Evolutionary conservation across 495 filamentous ascomycete genomes (phyloP).

Genomic region (Hypoxylon crocopeplum): DNA sequence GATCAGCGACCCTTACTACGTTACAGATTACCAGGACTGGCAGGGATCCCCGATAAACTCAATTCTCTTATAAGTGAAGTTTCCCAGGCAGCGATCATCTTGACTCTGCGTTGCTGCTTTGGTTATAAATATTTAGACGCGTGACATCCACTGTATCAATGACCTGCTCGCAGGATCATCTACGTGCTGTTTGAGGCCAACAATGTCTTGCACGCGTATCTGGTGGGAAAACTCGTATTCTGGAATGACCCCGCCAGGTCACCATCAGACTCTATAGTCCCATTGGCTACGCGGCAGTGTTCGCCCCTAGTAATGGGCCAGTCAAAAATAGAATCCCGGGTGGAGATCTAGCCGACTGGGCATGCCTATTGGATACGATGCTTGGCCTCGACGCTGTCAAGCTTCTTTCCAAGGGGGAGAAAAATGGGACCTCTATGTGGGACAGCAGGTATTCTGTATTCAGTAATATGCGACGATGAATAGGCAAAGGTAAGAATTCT

Average conservation of each 20-base stretch:
- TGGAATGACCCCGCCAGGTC: slow-evolving; percentile 29
- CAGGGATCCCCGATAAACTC: too few species aligned
- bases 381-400: slow-evolving; percentile 17
- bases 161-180: neutral
- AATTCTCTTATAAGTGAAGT: too few species aligned
- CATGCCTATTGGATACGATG: slow-evolving; percentile 12
- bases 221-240: slow-evolving; percentile 33
- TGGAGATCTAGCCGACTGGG: neutral
- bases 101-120: neutral
- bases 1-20: slow-evolving; percentile 25
- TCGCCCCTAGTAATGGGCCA: slow-evolving; percentile 8
- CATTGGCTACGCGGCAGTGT: slow-evolving; percentile 21
- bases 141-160: neutral
- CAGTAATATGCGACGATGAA: neutral
- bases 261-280: slow-evolving; percentile 5
- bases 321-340: slow-evolving; percentile 36
- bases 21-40: too few species aligned
- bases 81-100: neutral
- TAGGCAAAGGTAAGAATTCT: neutral
- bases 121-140: neutral
- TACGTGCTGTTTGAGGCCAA: slow-evolving; percentile 2
- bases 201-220: slow-evolving; percentile 23
- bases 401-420: slow-evolving; percentile 8
- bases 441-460: neutral
- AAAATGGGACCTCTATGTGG: slow-evolving; percentile 2